Evolutionary conservation across 129 eudicot species (phyloP).

Genomic region (Escallonia rubra): DNA sequence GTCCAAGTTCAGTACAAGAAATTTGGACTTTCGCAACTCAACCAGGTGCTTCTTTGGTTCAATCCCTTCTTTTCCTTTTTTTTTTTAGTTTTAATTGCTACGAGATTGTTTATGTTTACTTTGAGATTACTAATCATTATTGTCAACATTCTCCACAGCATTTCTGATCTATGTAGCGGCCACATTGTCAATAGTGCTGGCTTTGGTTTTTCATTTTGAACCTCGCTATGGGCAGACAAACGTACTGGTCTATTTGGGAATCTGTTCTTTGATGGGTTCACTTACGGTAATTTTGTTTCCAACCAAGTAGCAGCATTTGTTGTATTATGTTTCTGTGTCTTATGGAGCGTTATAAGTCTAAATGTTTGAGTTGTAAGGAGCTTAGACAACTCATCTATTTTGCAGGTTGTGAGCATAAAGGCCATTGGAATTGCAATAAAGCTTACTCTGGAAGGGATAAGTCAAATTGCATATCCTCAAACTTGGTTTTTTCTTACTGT

Average conservation of each 20-base stretch:
- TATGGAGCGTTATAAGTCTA: neutral
- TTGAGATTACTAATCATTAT: constrained; percentile 4
- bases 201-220: constrained; percentile 76
- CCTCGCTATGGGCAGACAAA: constrained; percentile 87
- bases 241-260: constrained; percentile 76
- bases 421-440: constrained; percentile 87
- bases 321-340: constrained; percentile 1
- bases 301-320: neutral
- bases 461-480: constrained; percentile 70
- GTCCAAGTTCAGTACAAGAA: constrained; percentile 71
- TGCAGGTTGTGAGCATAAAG: constrained; percentile 84
- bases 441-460: constrained; percentile 77
- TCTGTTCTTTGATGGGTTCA: constrained; percentile 88
- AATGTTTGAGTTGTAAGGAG: neutral
- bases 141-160: constrained; percentile 41
- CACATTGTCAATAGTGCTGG: constrained; percentile 58
- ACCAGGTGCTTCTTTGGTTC: constrained; percentile 46
- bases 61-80: neutral
- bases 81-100: neutral
- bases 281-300: constrained; percentile 48
- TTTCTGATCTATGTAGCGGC: constrained; percentile 71
- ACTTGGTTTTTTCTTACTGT: constrained; percentile 81
- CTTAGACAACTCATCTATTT: neutral
- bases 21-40: constrained; percentile 78
- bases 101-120: neutral